Conservation (phyloP, 345 rosid species). For the Populus simonii region DNA sequence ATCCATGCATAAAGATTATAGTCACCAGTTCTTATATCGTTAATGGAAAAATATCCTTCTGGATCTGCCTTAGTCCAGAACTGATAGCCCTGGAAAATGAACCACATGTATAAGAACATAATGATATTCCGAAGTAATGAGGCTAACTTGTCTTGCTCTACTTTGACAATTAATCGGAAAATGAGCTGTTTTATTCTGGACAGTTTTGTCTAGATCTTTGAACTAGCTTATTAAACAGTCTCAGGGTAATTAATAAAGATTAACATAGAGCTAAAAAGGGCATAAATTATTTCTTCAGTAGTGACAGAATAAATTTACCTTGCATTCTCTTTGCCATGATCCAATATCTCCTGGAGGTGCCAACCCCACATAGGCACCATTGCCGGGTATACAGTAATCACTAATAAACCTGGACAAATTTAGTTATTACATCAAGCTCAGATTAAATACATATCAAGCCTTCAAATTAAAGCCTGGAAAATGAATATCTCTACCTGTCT, state of each 20-base stretch:
- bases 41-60: slow-evolving; percentile 57
- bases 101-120: background rate
- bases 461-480: background rate
- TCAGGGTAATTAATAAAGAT: background rate
- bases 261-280: background rate
- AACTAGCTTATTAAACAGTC: too few species aligned
- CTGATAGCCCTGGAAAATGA: slow-evolving; percentile 55
- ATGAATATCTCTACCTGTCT: slow-evolving; percentile 45
- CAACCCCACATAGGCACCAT: slow-evolving; percentile 72
- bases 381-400: slow-evolving; percentile 36
- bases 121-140: too few species aligned
- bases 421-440: background rate
- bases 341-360: slow-evolving; percentile 72
- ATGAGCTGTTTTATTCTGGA: background rate
- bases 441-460: background rate
- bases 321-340: slow-evolving; percentile 87
- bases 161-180: background rate
- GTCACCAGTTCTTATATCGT: slow-evolving; percentile 40
- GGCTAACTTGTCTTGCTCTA: background rate
- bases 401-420: slow-evolving; percentile 41
- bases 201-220: too few species aligned
- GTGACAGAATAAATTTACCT: slow-evolving; percentile 33
- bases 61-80: slow-evolving; percentile 72
- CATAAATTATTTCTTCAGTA: too few species aligned
- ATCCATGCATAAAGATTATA: slow-evolving; percentile 78